These are phyloP conservation scores for Persicaria tinctoria DNA, from an alignment of 148 eudicot species.

Conservation along the genomic window DNA sequence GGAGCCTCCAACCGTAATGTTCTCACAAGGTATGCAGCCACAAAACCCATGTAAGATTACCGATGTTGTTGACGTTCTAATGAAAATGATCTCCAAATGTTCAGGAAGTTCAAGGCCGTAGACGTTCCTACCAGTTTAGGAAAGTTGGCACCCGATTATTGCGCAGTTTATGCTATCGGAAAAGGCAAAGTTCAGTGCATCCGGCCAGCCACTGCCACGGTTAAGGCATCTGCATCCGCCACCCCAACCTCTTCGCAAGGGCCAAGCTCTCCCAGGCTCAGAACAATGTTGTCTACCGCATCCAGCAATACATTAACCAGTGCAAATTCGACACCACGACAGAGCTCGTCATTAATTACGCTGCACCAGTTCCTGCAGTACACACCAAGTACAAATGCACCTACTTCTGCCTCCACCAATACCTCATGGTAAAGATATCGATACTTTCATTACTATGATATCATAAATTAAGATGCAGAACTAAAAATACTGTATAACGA, in stretches of 20 bases:
- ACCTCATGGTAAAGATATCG: not conserved
- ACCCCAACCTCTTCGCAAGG: not conserved
- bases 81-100: not conserved
- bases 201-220: conserved; percentile 24
- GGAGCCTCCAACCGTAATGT: conserved; percentile 60
- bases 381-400: not conserved
- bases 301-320: not conserved
- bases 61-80: not conserved
- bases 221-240: conserved; percentile 16
- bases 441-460: not conserved
- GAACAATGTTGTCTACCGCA: not conserved
- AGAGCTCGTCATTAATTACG: not conserved
- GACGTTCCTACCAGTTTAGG: conserved; percentile 50
- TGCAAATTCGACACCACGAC: not conserved
- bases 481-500: not conserved
- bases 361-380: not conserved
- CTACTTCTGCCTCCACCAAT: not conserved
- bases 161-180: conserved; percentile 44
- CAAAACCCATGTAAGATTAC: not conserved
- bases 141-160: conserved; percentile 51
- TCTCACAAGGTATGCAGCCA: conserved; percentile 30
- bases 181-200: conserved; percentile 39
- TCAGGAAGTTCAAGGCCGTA: conserved; percentile 45
- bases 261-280: not conserved
- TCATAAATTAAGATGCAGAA: not conserved